Evolutionary conservation across 2,329 filamentous ascomycete species (phyloP), one percentile per base, ranked within the genome.

Genomic region (Phialophora tarda): DNA sequence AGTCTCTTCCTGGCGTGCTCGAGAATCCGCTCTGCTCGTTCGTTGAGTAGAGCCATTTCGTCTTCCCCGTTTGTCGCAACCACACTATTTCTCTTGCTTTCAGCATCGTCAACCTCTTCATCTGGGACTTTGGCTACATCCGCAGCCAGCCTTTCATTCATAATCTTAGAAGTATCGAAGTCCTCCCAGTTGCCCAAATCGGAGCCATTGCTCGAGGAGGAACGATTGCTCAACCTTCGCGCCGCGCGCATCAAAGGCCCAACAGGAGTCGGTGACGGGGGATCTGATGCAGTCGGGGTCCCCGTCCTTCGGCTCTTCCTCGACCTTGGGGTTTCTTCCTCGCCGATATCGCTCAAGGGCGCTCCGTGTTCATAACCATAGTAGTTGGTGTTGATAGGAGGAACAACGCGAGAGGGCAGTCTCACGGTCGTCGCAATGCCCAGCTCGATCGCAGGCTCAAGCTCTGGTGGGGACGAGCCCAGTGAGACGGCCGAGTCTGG

Each of bases 1-100:
- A 98, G 83, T 72, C 93, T 86, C 77, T 88, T 89, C 81, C 97
- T 97, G 34, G 94, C 94, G 78, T 96, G 97, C 63, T 93, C 92
- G 63, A 98, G 83, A 75, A 97, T 97, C 74, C 93, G 84, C 76
- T 97, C 93, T 1, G 93, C 93, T 73, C 92, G 87, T 71, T 89
- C 89, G 77, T 92, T 94, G 69, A 96, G 80, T 26, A 91, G 88
- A 17, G 85, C 88, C 57, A 91, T 91, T 3, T 91, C 91, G 73
- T 89, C 87, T 64, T 88, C 86, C 3, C 85, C 77, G 73, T 71
- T 78, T 71, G 74, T 77, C 23, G 51, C 48, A 71, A 67, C 80
- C 73, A 74, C 79, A 64, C 72, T 77, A 48, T 73, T 76, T 64
- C 70, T 65, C 70, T 66, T 74, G 71, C 51, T 70, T 57, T 54